These are phyloP conservation scores for Nakazawaea holstii DNA, from an alignment of 805 yeast genomes.

Conservation along the genomic window DNA sequence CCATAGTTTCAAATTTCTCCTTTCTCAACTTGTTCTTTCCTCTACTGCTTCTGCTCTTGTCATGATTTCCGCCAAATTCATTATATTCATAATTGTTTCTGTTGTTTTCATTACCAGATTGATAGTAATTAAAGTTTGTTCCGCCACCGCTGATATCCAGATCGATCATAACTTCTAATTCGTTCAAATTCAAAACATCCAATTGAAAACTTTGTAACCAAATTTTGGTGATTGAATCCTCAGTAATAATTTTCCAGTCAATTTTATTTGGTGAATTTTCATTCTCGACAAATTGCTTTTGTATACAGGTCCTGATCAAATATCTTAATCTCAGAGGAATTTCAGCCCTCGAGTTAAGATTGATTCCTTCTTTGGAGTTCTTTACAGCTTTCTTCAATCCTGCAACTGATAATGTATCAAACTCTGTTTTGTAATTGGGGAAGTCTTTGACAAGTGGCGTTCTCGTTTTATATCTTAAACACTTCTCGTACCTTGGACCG, in stretches of 20 bases:
- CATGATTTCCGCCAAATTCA: slow-evolving; percentile 9
- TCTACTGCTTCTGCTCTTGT: slow-evolving; percentile 5
- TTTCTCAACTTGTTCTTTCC: slow-evolving; percentile 1
- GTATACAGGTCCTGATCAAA: slow-evolving; percentile 53
- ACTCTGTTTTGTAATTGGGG: slow-evolving; percentile 36
- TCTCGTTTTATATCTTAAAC: slow-evolving; percentile 38
- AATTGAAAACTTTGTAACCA: slow-evolving; percentile 55
- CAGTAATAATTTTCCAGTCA: slow-evolving; percentile 61
- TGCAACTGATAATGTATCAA: slow-evolving; percentile 19
- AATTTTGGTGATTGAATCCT: slow-evolving; percentile 46
- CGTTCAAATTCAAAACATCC: slow-evolving; percentile 43
- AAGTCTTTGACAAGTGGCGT: slow-evolving; percentile 46
- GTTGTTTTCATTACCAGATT: slow-evolving; percentile 26
- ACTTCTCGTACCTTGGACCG: slow-evolving; percentile 47
- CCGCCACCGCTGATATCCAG: slow-evolving; percentile 14
- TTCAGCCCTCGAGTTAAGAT: slow-evolving; percentile 25
- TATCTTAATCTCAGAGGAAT: slow-evolving; percentile 51
- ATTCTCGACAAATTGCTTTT: slow-evolving; percentile 41
- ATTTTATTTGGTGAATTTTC: slow-evolving; percentile 18
- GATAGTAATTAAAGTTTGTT: slow-evolving; percentile 9
- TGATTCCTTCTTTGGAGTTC: slow-evolving; percentile 5
- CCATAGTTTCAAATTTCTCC: slow-evolving; percentile 40
- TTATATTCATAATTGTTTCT: background rate
- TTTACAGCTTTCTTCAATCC: slow-evolving; percentile 14
- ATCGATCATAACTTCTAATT: slow-evolving; percentile 35